Evolutionary conservation across 169 alveolate genomes (phyloP).

Genomic region (Plasmodium coatneyi): DNA sequence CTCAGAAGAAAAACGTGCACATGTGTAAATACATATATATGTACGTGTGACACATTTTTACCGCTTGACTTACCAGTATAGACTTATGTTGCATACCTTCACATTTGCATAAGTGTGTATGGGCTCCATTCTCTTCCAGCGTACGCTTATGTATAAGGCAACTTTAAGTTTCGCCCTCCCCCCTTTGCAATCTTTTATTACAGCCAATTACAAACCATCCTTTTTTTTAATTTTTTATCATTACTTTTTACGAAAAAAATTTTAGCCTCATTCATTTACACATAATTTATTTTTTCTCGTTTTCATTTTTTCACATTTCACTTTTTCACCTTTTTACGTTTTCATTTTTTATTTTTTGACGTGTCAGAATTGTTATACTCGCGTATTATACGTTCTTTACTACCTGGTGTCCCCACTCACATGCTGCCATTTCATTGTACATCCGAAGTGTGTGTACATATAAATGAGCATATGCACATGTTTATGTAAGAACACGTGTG

Average conservation of each 20-base stretch:
- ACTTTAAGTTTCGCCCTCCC: neutral
- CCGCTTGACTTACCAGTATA: neutral
- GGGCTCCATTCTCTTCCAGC: neutral
- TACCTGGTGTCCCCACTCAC: neutral
- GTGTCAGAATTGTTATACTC: neutral
- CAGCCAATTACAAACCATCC: neutral
- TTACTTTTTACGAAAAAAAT: neutral
- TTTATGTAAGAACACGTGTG: neutral
- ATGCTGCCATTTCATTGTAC: neutral
- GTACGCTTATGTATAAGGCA: neutral
- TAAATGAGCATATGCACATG: neutral
- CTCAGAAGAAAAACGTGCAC: neutral
- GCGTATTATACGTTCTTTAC: neutral
- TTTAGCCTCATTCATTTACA: neutral
- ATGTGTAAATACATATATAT: neutral
- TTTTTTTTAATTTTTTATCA: neutral
- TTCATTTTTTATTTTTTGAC: neutral
- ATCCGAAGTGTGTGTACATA: slow-evolving; percentile 1
- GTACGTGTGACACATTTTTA: neutral
- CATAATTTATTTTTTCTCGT: neutral
- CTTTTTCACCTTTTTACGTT: neutral
- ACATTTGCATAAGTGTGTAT: neutral
- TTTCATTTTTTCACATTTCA: neutral
- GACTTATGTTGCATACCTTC: neutral
- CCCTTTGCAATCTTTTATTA: neutral